Percentiles rank a stretch among this genome's conserved stretches.
Conservation (phyloP, 345 rosid genomes). For the rapeseed (Brassica napus) region DNA sequence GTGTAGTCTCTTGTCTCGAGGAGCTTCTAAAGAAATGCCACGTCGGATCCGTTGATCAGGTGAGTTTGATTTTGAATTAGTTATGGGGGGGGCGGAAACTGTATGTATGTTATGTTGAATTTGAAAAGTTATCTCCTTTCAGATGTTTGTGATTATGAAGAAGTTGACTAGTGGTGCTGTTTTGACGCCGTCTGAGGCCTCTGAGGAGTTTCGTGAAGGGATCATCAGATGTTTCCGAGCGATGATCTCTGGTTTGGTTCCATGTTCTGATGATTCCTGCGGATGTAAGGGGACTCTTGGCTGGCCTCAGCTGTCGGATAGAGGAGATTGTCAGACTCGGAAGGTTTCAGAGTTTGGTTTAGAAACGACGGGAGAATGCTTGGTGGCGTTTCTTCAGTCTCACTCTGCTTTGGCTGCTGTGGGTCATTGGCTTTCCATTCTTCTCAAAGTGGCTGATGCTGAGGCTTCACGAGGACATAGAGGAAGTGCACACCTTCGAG, state of each 20-base stretch:
- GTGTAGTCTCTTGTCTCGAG: slow-evolving; percentile 72
- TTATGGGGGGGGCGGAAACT: neutral
- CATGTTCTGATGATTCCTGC: slow-evolving; percentile 64
- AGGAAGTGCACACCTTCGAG: slow-evolving; percentile 76
- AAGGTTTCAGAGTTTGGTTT: slow-evolving; percentile 30
- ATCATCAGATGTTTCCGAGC: slow-evolving; percentile 77
- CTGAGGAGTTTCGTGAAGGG: slow-evolving; percentile 95
- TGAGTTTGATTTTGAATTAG: slow-evolving; percentile 30
- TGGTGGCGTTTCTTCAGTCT: slow-evolving; percentile 78
- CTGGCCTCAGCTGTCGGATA: slow-evolving; percentile 57
- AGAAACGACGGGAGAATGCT: slow-evolving; percentile 56
- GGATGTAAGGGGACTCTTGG: slow-evolving; percentile 55
- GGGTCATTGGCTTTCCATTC: slow-evolving; percentile 95
- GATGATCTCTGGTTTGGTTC: slow-evolving; percentile 54
- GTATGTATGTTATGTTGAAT: neutral
- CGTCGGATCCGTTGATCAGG: slow-evolving; percentile 74
- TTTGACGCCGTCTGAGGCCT: slow-evolving; percentile 67
- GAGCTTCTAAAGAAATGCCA: slow-evolving; percentile 71
- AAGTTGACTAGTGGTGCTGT: slow-evolving; percentile 73
- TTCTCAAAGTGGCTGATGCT: slow-evolving; percentile 85
- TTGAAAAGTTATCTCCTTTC: slow-evolving; percentile 13
- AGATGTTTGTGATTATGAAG: slow-evolving; percentile 82
- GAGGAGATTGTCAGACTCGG: slow-evolving; percentile 37
- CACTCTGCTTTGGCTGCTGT: slow-evolving; percentile 74
- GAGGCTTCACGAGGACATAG: slow-evolving; percentile 83